Conservation (phyloP, 371 early-diverging fungal genomes). For the Dinochytrium kinnereticum region DNA sequence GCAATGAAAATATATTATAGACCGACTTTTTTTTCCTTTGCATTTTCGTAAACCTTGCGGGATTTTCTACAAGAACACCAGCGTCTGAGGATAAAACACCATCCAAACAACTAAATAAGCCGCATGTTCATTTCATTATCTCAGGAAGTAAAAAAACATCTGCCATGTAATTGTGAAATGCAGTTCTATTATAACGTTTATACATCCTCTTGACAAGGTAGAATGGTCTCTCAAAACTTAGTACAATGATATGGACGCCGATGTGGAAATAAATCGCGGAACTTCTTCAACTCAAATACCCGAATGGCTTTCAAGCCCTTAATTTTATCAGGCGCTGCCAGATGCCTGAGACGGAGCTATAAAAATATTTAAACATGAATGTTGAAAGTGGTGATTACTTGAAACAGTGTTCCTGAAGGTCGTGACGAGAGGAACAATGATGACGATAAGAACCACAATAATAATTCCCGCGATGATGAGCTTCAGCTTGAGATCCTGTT, state of each 20-base stretch:
- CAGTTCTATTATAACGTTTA: background rate
- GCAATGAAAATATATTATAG: no score
- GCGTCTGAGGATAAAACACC: no score
- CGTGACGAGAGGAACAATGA: constrained; percentile 46
- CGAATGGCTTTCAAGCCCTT: no score
- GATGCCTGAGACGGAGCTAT: background rate
- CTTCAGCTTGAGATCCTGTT: constrained; percentile 93
- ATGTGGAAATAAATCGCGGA: background rate
- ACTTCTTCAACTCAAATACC: background rate
- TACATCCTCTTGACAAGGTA: background rate
- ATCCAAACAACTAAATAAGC: no score
- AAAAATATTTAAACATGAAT: no score
- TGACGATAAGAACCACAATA: constrained; percentile 67
- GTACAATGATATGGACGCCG: background rate
- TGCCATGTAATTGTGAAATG: no score
- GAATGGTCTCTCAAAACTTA: background rate
- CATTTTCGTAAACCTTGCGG: no score
- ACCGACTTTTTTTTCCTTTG: no score
- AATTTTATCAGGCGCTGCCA: background rate
- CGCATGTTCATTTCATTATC: no score
- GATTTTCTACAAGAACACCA: no score
- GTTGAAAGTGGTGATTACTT: background rate
- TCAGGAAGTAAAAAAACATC: no score
- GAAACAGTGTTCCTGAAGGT: constrained; percentile 14
- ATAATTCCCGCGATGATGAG: constrained; percentile 77